Evolutionary conservation across 1,284 basidiomycete genomes (phyloP).

Genomic region (Trichosporon coremiiforme): DNA sequence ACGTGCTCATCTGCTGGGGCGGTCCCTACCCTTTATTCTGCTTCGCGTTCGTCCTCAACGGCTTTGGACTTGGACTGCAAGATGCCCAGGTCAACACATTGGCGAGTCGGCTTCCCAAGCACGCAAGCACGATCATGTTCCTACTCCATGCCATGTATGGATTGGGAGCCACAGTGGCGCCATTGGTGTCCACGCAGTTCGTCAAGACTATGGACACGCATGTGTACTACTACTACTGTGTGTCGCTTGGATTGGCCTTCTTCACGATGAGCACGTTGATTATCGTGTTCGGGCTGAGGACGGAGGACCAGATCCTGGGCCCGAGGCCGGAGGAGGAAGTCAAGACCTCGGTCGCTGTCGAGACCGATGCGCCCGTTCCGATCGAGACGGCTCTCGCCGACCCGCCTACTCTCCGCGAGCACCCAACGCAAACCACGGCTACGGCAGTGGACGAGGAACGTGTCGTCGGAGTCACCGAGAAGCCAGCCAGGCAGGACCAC

Average conservation of each 20-base stretch:
- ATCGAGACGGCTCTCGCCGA: not conserved
- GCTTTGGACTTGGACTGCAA: constrained; percentile 64
- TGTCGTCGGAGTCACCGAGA: too few relatives aligned
- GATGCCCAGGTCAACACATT: constrained; percentile 53
- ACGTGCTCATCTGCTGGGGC: constrained; percentile 63
- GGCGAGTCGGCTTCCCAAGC: constrained; percentile 38
- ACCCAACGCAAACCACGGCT: too few relatives aligned
- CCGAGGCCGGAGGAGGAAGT: constrained; percentile 22
- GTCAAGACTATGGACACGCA: constrained; percentile 59
- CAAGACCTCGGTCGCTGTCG: not conserved
- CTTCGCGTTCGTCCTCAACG: constrained; percentile 64
- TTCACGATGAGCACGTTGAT: constrained; percentile 60
- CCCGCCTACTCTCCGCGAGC: too few relatives aligned
- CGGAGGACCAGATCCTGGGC: constrained; percentile 60
- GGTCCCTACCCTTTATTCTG: constrained; percentile 70
- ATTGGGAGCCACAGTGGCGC: constrained; percentile 67
- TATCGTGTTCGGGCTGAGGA: constrained; percentile 62
- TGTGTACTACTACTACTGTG: constrained; percentile 65
- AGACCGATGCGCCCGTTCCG: not conserved
- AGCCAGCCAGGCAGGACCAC: not conserved
- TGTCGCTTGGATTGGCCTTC: constrained; percentile 63
- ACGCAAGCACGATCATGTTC: constrained; percentile 62
- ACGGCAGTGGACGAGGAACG: too few relatives aligned
- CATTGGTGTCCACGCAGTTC: constrained; percentile 70
- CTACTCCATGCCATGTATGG: constrained; percentile 66